Percentiles rank a stretch among this genome's conserved stretches.
These are phyloP conservation scores for Eutreptiella sp. DNA, from an alignment of 208 protist genomes.

Conservation along the genomic window DNA sequence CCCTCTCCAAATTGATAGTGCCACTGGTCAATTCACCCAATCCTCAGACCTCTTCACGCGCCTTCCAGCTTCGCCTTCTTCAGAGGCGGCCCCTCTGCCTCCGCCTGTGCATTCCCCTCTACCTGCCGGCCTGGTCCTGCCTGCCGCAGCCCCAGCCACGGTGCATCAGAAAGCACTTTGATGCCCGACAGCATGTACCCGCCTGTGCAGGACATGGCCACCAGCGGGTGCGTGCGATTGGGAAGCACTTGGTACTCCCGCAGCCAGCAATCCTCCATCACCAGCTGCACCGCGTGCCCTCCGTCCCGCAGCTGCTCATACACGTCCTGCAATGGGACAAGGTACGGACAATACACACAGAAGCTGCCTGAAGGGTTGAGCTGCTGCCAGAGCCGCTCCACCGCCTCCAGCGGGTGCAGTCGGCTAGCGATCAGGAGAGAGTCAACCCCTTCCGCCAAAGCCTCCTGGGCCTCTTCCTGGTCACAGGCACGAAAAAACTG, in stretches of 20 bases:
- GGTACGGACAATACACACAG: constrained; percentile 73
- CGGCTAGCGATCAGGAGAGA: constrained; percentile 64
- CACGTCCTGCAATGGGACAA: constrained; percentile 59
- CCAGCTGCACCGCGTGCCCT: constrained; percentile 61
- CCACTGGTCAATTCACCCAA: too few species aligned
- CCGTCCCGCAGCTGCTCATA: constrained; percentile 54
- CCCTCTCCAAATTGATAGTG: too few species aligned
- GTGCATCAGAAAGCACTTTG: constrained; percentile 5
- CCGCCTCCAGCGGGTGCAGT: constrained; percentile 34
- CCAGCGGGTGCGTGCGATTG: constrained; percentile 80
- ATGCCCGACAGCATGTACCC: constrained; percentile 82
- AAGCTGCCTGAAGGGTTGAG: constrained; percentile 61
- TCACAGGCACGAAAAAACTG: too few species aligned
- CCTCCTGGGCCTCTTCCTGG: not conserved
- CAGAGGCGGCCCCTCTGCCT: too few species aligned
- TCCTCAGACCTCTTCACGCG: too few species aligned
- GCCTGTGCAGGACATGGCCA: constrained; percentile 78
- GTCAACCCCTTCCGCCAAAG: constrained; percentile 39
- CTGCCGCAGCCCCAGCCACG: too few species aligned
- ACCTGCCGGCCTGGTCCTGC: too few species aligned
- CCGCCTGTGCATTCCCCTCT: too few species aligned
- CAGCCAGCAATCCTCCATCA: constrained; percentile 82
- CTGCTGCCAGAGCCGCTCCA: constrained; percentile 62
- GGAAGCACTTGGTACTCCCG: constrained; percentile 83
- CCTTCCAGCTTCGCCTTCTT: too few species aligned